Percentiles rank a stretch among this genome's conserved stretches.
These are phyloP conservation scores for Pinus albicaulis DNA, from an alignment of 75 land plant genomes.

Conservation along the genomic window DNA sequence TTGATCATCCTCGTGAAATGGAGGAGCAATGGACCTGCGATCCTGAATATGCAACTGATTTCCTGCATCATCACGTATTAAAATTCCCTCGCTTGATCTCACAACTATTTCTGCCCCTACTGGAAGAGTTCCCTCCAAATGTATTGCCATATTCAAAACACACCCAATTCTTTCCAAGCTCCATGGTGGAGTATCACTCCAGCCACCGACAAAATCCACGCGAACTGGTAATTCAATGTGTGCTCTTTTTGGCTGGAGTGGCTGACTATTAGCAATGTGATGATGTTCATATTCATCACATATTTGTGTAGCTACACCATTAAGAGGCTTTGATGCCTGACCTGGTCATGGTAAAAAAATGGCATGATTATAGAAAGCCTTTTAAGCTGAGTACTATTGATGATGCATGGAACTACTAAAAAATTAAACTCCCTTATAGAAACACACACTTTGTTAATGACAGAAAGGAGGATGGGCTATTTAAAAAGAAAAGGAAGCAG, in stretches of 20 bases:
- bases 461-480: not conserved
- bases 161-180: conserved; percentile 90
- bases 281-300: conserved; percentile 5
- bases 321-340: not conserved
- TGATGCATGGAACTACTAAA: not conserved
- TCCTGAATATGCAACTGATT: conserved; percentile 47
- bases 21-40: conserved; percentile 43
- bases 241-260: conserved; percentile 21
- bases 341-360: conserved; percentile 2
- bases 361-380: conserved; percentile 1
- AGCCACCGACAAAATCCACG: conserved; percentile 94
- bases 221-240: conserved; percentile 85
- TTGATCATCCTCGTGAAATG: conserved; percentile 68
- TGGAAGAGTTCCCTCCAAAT: conserved; percentile 65
- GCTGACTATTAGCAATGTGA: not conserved
- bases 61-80: conserved; percentile 71
- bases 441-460: not conserved
- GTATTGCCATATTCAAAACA: conserved; percentile 94
- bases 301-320: not conserved
- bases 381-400: not conserved
- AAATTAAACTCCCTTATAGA: not conserved
- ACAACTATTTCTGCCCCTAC: conserved; percentile 67
- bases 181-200: conserved; percentile 99
- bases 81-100: conserved; percentile 34
- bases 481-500: not conserved